Percentiles rank a stretch among this genome's conserved stretches.
Conservation (phyloP, 768 basidiomycete genomes). For the Calocybe indica region DNA sequence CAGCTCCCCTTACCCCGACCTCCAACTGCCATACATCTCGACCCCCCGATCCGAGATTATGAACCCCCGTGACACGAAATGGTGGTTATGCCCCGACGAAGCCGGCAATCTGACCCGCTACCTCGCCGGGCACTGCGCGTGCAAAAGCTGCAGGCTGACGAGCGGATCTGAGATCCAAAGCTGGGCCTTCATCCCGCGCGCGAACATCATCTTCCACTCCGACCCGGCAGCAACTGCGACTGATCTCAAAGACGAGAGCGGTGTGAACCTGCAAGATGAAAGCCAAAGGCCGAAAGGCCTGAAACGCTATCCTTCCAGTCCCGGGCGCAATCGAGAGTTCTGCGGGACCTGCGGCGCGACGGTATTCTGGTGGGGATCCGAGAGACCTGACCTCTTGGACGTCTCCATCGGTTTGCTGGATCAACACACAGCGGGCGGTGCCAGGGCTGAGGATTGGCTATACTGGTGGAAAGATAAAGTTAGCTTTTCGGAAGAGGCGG, state of each 20-base stretch:
- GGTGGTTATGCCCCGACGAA: conserved; percentile 18
- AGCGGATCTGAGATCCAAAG: conserved; percentile 20
- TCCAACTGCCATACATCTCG: conserved; percentile 10
- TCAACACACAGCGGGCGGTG: conserved; percentile 6
- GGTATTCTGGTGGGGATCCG: conserved; percentile 20
- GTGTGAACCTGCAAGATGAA: conserved; percentile 7
- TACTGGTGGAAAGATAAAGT: conserved; percentile 15
- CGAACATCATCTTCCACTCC: conserved; percentile 14
- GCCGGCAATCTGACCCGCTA: conserved; percentile 14
- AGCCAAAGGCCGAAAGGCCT: conserved; percentile 14
- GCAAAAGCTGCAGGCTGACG: conserved; percentile 17
- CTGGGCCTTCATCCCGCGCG: conserved; percentile 17
- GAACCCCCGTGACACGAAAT: conserved; percentile 15
- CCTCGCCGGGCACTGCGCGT: conserved; percentile 20
- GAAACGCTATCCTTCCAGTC: conserved; percentile 16
- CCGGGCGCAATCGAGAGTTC: conserved; percentile 19
- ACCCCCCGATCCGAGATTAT: conserved; percentile 4
- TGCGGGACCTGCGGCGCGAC: conserved; percentile 25
- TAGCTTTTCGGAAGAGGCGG: conserved; percentile 13
- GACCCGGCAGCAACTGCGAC: conserved; percentile 10
- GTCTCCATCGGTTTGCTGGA: conserved; percentile 16
- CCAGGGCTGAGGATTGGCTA: conserved; percentile 15
- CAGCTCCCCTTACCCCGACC: conserved; percentile 15
- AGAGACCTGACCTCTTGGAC: conserved; percentile 18
- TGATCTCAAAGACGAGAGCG: conserved; percentile 4